Base-by-base conservation (phyloP, 73 alveolate species). In the Symbiodinium natans region DNA sequence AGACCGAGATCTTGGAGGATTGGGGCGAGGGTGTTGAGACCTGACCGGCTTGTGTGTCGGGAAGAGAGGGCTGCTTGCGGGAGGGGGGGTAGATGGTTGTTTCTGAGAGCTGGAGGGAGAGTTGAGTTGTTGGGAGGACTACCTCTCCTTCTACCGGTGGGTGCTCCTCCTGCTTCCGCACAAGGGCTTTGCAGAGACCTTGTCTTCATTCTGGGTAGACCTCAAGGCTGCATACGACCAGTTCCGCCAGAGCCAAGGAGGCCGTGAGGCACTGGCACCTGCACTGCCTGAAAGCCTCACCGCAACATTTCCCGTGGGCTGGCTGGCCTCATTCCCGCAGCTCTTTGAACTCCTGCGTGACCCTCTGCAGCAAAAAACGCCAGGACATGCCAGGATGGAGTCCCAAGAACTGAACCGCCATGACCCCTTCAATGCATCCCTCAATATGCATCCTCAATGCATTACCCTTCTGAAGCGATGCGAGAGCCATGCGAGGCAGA, bases 151-250 rank as follows among this genome's bases (percentile, higher is more conserved):
- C 77, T 90, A 90, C 88, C 87, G 96, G 56, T 90, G 75, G 42
- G 88, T 71, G 40, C 96, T 90, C 23, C 88, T 90, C 52, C 41
- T 90, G 54, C 88, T 90, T 11, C 88, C 96, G 34, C 54, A 41
- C 39, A 71, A 68, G 10, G 88, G 43, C 52, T 71, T 90, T 19
- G 31, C 80, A 36, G 96, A 90, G 39, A 63, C 36, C 36, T 33
- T 90, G 87, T 63, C 88, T 23, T 8, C 46, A 54, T 41, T 68
- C 34, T 90, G 96, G 96, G 96, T 90, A 29, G 96, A 84, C 38
- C 63, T 90, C 52, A 90, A 90, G 42, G 96, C 96, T 15, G 96
- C 88, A 15, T 88, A 90, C 46, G 96, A 90, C 19, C 88, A 41
- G 42, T 90, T 90, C 46, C 86, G 59, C 85, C 56, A 41, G 40